A percentile compares a stretch with the other conserved stretches of the same genome.
These are phyloP conservation scores for Boletus rufocinnamomeus DNA, from an alignment of 768 basidiomycete species.

Conservation along the genomic window DNA sequence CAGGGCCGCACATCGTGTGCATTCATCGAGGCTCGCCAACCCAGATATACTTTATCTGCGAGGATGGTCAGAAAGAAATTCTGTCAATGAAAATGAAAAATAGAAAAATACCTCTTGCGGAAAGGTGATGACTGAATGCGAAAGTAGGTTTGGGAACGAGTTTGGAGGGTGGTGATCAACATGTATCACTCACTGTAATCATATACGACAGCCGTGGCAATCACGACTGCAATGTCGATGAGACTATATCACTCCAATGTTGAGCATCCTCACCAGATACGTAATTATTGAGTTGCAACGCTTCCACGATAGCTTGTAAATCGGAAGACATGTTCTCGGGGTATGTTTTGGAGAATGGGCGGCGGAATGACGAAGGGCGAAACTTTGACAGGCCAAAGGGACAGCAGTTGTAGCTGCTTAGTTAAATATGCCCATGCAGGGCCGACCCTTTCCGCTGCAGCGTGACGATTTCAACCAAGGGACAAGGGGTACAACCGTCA, in stretches of 20 bases:
- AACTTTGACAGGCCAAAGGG: background rate
- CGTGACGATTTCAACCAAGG: background rate
- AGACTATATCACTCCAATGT: background rate
- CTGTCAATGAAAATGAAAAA: background rate
- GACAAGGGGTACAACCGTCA: too few species aligned
- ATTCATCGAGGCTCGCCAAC: conserved; percentile 7
- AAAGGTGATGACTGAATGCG: conserved; percentile 17
- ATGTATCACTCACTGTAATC: background rate
- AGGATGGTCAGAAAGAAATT: background rate
- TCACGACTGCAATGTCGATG: conserved; percentile 15
- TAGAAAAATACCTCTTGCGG: conserved; percentile 17
- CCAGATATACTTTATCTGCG: conserved; percentile 13
- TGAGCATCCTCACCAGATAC: conserved; percentile 4
- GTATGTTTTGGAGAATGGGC: background rate
- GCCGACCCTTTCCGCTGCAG: too few species aligned
- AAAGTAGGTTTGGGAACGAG: background rate
- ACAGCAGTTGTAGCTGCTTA: background rate
- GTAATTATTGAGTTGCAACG: background rate
- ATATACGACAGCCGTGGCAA: background rate
- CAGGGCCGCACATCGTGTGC: background rate
- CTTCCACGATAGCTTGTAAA: conserved; percentile 4
- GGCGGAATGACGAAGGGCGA: background rate
- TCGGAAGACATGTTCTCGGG: conserved; percentile 17
- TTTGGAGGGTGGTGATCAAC: background rate
- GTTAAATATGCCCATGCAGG: background rate